These are phyloP conservation scores for Termitomyces sp. DNA, from an alignment of 768 basidiomycete genomes.

Conservation along the genomic window DNA sequence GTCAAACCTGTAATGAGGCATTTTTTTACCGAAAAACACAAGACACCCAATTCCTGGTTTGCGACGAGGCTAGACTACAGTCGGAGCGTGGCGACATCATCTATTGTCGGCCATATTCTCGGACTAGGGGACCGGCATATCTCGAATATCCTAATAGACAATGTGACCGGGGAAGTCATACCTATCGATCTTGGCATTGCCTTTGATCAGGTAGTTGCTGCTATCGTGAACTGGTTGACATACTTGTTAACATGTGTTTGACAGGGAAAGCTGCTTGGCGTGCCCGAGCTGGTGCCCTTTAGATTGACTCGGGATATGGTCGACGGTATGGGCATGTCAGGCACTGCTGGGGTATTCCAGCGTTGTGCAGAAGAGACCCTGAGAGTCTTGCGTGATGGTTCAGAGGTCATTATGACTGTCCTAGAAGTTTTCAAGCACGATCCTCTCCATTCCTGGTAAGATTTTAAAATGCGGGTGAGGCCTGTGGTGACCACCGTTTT, in stretches of 20 bases:
- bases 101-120: slow-evolving; percentile 89
- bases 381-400: slow-evolving; percentile 80
- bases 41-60: slow-evolving; percentile 88
- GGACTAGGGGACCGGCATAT: slow-evolving; percentile 92
- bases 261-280: slow-evolving; percentile 71
- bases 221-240: neutral
- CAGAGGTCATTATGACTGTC: slow-evolving; percentile 88
- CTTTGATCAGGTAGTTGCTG: slow-evolving; percentile 74
- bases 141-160: slow-evolving; percentile 89
- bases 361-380: slow-evolving; percentile 93
- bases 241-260: slow-evolving; percentile 1
- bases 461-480: neutral
- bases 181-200: slow-evolving; percentile 97
- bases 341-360: slow-evolving; percentile 91
- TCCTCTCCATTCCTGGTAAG: slow-evolving; percentile 86
- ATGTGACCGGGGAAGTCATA: slow-evolving; percentile 76
- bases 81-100: slow-evolving; percentile 88
- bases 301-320: slow-evolving; percentile 91
- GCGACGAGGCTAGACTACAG: slow-evolving; percentile 84
- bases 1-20: slow-evolving; percentile 90
- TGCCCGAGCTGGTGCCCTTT: slow-evolving; percentile 92
- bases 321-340: slow-evolving; percentile 88
- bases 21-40: slow-evolving; percentile 89
- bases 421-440: slow-evolving; percentile 97
- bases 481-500: neutral